Base-by-base conservation (phyloP, 2,329 filamentous ascomycete species). In the Microcyclosporella mali region DNA sequence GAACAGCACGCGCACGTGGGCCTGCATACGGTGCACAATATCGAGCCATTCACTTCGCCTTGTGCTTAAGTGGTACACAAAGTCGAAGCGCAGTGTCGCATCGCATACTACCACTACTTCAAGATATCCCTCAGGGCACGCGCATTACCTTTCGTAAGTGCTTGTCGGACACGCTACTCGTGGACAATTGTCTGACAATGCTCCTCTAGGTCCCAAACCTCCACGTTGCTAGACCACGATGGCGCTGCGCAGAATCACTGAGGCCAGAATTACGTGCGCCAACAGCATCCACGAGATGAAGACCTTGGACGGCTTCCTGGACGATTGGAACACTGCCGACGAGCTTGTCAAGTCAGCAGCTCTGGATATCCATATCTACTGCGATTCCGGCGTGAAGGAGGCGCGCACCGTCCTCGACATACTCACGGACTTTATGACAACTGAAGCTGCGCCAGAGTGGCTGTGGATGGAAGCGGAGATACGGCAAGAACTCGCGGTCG, bases 331-430 rank as follows among this genome's bases (percentile, higher is more conserved):
- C 14, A 16, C 32, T 15, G 21, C 15, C 28, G 37, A 40, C 14
- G 33, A 42, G n/a, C 21, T 17, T 7, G 15, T 36, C 21, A 32
- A 32, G 9, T 32, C 16, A 2, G 36, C 36, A 9, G 40, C 40
- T 4, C 37, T 47, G 19, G 36, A 47, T 6, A 43, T 47, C 19
- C 45, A 43, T 21, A 36, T 47, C 6, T 40, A 43, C 37, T 43
- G 40, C 40, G 45, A 47, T 17, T 40, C 38, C 29, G 36, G 35
- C 15, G 37, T 27, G 32, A 47, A 47, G 28, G 45, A 47, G 37
- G 37, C 45, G 2, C 40, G 16, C 31, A 18, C 40, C 3, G 36
- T 47, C 14, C 45, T 38, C 31, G 45, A 47, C 10, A 43, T 39
- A 10, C 36, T 47, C 16, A 47, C 27, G 11, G 40, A 25, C 2